phyloP scores from a whole-genome alignment of 2,329 filamentous ascomycete species.

The Metarhizium sp. region DNA sequence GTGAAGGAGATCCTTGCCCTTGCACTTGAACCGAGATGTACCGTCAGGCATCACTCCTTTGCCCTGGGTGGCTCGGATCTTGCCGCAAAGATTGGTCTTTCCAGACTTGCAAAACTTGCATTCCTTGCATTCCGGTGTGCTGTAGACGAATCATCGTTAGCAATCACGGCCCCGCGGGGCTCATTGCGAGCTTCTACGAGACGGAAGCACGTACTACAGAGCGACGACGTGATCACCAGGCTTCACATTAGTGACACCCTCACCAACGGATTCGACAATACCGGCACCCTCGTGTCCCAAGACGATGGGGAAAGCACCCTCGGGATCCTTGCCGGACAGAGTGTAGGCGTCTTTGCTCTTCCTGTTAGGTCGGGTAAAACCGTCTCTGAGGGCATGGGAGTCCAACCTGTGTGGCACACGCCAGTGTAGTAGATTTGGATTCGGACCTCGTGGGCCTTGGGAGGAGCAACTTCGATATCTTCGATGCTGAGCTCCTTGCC shows the following conservation, averaged over 20 bases:
- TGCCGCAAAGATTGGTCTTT: conserved; percentile 98
- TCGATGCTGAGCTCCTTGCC: conserved; percentile 83
- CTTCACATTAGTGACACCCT: conserved; percentile 92
- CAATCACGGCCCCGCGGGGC: background rate
- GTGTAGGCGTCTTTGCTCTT: conserved; percentile 70
- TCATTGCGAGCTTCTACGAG: background rate
- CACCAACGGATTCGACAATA: conserved; percentile 86
- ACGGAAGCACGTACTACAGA: conserved; percentile 56
- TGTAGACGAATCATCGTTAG: conserved; percentile 23
- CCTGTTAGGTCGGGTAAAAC: conserved; percentile 4
- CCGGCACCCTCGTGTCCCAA: conserved; percentile 87
- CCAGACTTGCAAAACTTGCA: conserved; percentile 99
- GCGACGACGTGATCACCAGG: conserved; percentile 84
- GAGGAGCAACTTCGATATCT: conserved; percentile 84
- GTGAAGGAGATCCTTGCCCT: conserved; percentile 90
- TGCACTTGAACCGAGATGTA: conserved; percentile 87
- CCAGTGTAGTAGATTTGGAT: conserved; percentile 97
- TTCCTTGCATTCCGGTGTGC: conserved; percentile 92
- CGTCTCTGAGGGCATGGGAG: background rate
- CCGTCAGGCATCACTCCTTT: conserved; percentile 96
- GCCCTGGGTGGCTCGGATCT: conserved; percentile 95
- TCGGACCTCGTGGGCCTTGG: conserved; percentile 86
- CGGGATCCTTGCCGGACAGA: conserved; percentile 90
- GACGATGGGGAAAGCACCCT: conserved; percentile 85
- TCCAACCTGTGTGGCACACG: conserved; percentile 88